Evolutionary conservation across 768 basidiomycete genomes (phyloP).

Genomic region (Lactarius psammicola): DNA sequence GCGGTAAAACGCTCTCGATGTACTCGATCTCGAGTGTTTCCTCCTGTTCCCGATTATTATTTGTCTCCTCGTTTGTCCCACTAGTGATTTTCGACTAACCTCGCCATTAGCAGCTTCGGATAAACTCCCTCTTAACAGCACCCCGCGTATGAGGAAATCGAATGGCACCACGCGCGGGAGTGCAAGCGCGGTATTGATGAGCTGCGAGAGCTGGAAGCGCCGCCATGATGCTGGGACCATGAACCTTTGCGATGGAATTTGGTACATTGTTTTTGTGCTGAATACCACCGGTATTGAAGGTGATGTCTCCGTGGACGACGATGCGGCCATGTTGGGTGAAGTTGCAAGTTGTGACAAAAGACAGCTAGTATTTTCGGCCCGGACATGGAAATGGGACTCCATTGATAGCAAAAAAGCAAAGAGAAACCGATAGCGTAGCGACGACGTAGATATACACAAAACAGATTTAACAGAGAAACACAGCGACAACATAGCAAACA

Average conservation of each 20-base stretch:
- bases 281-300: constrained; percentile 62
- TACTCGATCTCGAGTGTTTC: constrained; percentile 51
- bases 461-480: neutral
- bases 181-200: constrained; percentile 90
- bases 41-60: constrained; percentile 48
- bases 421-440: neutral
- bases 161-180: constrained; percentile 78
- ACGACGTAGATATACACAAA: constrained; percentile 5
- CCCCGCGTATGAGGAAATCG: constrained; percentile 87
- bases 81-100: constrained; percentile 42
- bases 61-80: neutral
- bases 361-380: constrained; percentile 3
- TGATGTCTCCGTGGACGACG: neutral
- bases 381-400: neutral
- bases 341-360: neutral
- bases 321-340: constrained; percentile 11
- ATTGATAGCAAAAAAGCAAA: neutral
- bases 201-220: constrained; percentile 95
- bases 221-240: constrained; percentile 89
- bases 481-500: constrained; percentile 8
- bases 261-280: constrained; percentile 69
- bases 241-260: constrained; percentile 83
- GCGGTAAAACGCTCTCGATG: constrained; percentile 29
- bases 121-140: constrained; percentile 68
- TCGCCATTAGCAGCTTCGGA: constrained; percentile 78